phyloP scores from a whole-genome alignment of 306 rosid genomes.

The Ziziphus jujuba region DNA sequence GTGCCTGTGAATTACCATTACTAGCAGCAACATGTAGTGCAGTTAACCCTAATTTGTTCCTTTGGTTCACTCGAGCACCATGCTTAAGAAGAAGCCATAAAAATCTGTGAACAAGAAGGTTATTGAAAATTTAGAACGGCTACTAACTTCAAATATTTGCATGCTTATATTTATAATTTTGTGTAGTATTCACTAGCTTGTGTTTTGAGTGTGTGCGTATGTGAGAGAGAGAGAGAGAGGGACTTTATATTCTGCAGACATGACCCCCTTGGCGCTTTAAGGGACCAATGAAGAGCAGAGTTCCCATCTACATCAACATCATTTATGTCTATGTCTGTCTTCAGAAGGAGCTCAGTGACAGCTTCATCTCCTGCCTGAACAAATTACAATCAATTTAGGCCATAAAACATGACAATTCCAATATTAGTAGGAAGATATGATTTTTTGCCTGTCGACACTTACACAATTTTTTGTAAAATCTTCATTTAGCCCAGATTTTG shows the following conservation, averaged over 20 bases:
- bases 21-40: conserved; percentile 42
- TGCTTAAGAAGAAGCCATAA: conserved; percentile 30
- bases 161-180: not conserved
- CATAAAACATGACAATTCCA: not conserved
- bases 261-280: conserved; percentile 24
- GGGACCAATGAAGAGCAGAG: conserved; percentile 48
- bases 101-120: conserved; percentile 24
- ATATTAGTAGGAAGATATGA: not conserved
- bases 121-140: conserved; percentile 1
- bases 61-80: conserved; percentile 39
- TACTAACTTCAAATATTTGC: not conserved
- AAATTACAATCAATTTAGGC: not conserved
- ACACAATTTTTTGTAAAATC: too few relatives aligned
- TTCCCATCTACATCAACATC: conserved; percentile 40
- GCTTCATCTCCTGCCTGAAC: conserved; percentile 41
- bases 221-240: conserved; percentile 27
- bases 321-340: conserved; percentile 33
- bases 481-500: not conserved
- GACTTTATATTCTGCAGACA: conserved; percentile 28
- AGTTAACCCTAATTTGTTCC: conserved; percentile 40
- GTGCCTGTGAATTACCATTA: conserved; percentile 37
- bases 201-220: not conserved
- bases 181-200: not conserved
- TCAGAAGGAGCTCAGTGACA: conserved; percentile 33
- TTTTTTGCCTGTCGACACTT: not conserved